phyloP scores from a whole-genome alignment of 2,329 filamentous ascomycete genomes.

The Aureobasidium vineae region DNA sequence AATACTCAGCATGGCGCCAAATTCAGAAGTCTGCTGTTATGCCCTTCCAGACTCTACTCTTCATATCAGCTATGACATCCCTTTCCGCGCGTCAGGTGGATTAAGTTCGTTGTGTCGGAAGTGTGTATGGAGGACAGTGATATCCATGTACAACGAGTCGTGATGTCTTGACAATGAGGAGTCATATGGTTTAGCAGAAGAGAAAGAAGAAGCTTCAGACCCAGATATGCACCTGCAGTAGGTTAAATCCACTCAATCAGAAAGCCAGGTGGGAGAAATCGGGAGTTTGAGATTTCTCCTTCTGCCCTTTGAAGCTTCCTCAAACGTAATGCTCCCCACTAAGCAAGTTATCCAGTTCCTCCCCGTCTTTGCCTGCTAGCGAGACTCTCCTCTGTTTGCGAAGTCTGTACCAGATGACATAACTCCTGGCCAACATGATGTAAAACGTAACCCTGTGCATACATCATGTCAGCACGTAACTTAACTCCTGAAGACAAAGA shows the following conservation, averaged over 20 bases:
- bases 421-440: background rate
- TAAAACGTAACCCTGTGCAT: background rate
- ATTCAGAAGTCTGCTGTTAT: background rate
- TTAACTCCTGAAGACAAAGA: background rate
- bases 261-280: too few species aligned
- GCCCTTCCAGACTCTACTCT: background rate
- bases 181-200: too few species aligned
- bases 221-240: too few species aligned
- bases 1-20: background rate
- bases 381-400: background rate
- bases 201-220: too few species aligned
- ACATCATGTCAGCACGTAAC: background rate
- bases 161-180: too few species aligned
- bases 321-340: background rate
- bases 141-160: too few species aligned
- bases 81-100: background rate
- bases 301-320: too few species aligned
- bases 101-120: too few species aligned
- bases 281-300: too few species aligned
- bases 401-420: background rate
- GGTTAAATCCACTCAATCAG: too few species aligned
- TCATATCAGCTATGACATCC: constrained; percentile 6
- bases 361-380: background rate
- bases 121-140: too few species aligned
- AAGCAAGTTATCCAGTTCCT: background rate